Base-by-base conservation (phyloP, 495 filamentous ascomycete genomes). In the Entonaema liquescens region DNA sequence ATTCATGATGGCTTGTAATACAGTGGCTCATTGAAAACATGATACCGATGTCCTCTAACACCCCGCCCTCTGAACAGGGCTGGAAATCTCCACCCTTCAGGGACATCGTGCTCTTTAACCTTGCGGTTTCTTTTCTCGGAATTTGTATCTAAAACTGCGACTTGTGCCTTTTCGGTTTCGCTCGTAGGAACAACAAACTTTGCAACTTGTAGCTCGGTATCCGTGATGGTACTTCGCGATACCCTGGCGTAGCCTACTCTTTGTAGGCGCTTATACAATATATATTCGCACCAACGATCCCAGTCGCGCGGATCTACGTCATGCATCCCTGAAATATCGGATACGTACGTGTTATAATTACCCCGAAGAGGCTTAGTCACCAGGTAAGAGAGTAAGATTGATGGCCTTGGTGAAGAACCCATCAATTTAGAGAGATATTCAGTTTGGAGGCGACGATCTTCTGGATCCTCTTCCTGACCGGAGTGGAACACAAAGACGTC, bases 201-300 rank as follows among this genome's bases (percentile, higher is more conserved):
- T 58, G 93, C 95, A 53, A 97, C 89, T 87, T 99, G 95, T 67
- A 99, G 86, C 81, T 99, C 95, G 3, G 95, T 99, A 79, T 99
- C 95, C 25, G 95, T 99, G 74, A 99, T 97, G 0, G 92, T 96
- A 67, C 89, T 88, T 72, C 95, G 82, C 65, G 91, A 95, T 36
- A 99, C 89, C 70, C 95, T 85, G 13, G 95, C 95, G 77, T 98
- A 99, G 7, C 93, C 96, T 2, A 90, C 90, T 68, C 94, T 85
- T 78, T 89, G 91, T 57, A 99, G 79, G 11, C 90, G 90, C 83
- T 98, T 97, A 83, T 92, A 99, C 57, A 99, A 83, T 69, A 99
- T 95, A 76, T 99, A 99, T 83, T 99, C 95, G 82, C 96, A 99
- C 96, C 96, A 99, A 62, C 96, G 83, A 80, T 99, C 95, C 93